These are phyloP conservation scores for Poronia punctata DNA, from an alignment of 495 filamentous ascomycete species.

Conservation along the genomic window DNA sequence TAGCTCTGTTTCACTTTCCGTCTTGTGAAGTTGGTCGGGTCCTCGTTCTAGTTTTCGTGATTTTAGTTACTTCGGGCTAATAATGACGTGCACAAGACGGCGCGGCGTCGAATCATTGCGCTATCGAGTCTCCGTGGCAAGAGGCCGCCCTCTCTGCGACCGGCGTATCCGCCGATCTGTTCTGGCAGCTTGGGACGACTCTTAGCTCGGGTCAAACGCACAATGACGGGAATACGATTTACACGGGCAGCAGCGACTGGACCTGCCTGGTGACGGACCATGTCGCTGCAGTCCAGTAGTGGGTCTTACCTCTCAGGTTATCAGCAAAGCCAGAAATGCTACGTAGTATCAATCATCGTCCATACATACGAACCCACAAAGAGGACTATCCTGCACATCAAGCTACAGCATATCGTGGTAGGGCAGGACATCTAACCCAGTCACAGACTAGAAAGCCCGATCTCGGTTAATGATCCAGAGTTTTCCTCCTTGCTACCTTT, in stretches of 20 bases:
- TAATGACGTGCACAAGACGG: slow-evolving; percentile 22
- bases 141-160: slow-evolving; percentile 37
- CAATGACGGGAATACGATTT: slow-evolving; percentile 53
- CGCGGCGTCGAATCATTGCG: slow-evolving; percentile 25
- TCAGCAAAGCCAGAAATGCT: too few relatives aligned
- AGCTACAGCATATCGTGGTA: too few relatives aligned
- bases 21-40: background rate
- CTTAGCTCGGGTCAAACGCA: slow-evolving; percentile 49
- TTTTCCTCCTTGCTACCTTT: too few relatives aligned
- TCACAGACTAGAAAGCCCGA: too few relatives aligned
- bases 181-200: slow-evolving; percentile 59
- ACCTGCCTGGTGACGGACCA: slow-evolving; percentile 45
- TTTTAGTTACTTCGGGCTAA: slow-evolving; percentile 4
- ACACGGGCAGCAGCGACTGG: slow-evolving; percentile 33
- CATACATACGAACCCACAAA: too few relatives aligned
- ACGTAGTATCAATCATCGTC: too few relatives aligned
- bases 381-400: too few relatives aligned
- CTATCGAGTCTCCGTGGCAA: slow-evolving; percentile 55
- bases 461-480: too few relatives aligned
- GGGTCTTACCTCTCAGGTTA: too few relatives aligned
- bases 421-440: too few relatives aligned
- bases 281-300: too few relatives aligned
- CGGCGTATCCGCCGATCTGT: slow-evolving; percentile 52
- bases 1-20: background rate
- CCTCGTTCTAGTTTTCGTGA: too few relatives aligned